Evolutionary conservation across 73 alveolate genomes (phyloP).

Genomic region (Urostyla sp.): DNA sequence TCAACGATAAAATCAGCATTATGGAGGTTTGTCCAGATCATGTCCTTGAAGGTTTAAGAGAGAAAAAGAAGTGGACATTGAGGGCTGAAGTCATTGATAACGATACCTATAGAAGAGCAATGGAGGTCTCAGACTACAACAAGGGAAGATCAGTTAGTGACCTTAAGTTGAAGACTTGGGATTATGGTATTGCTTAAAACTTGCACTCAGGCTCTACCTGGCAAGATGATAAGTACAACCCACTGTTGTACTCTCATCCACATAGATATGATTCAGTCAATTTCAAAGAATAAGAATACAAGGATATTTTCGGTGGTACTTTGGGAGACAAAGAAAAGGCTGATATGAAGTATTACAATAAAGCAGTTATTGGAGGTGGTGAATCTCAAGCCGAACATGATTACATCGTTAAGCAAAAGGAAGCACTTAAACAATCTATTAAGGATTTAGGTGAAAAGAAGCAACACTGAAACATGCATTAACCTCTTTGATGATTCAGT

Average conservation of each 20-base stretch:
- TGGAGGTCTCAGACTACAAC: constrained; percentile 81
- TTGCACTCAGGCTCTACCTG: constrained; percentile 64
- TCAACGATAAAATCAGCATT: constrained; percentile 61
- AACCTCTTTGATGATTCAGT: not conserved
- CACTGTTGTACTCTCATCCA: constrained; percentile 63
- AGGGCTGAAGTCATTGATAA: constrained; percentile 82
- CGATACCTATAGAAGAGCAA: constrained; percentile 83
- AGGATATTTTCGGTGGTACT: constrained; percentile 80
- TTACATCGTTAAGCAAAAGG: not conserved
- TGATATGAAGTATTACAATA: constrained; percentile 27
- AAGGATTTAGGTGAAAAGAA: constrained; percentile 7
- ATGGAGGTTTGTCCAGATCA: constrained; percentile 89
- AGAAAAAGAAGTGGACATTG: constrained; percentile 71
- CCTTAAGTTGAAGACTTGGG: constrained; percentile 69
- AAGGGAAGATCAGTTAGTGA: constrained; percentile 70
- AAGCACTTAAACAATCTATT: not conserved
- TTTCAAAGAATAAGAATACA: constrained; percentile 78
- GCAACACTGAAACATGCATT: constrained; percentile 27
- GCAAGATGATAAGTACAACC: constrained; percentile 76
- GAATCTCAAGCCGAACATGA: constrained; percentile 48
- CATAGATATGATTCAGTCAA: constrained; percentile 76
- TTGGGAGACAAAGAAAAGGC: constrained; percentile 50
- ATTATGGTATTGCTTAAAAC: constrained; percentile 46
- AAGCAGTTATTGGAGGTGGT: constrained; percentile 27
- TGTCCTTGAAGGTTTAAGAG: constrained; percentile 78